Percentiles rank a stretch among this genome's conserved stretches.
These are phyloP conservation scores for Fusarium annulatum DNA, from an alignment of 2,329 filamentous ascomycete species.

Conservation along the genomic window DNA sequence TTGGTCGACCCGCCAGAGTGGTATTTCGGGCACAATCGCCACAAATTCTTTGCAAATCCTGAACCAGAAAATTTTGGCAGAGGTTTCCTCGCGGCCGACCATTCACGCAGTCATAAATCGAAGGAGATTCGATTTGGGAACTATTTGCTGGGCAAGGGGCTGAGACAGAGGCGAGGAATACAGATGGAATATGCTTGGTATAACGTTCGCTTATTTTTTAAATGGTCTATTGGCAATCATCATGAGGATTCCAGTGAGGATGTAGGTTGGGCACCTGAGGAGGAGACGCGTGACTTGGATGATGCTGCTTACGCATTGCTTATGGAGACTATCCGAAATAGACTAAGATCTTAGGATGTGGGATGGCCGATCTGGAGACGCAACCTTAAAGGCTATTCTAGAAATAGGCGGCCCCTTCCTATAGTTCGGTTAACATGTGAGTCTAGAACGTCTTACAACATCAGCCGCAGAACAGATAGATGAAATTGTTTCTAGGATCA, in stretches of 20 bases:
- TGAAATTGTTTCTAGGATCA: too few species aligned
- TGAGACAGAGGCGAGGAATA: accelerated
- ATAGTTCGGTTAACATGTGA: background rate
- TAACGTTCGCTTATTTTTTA: too few species aligned
- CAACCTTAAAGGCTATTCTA: background rate
- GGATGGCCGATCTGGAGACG: background rate
- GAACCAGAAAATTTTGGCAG: accelerated
- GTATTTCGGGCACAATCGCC: background rate
- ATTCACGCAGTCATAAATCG: background rate
- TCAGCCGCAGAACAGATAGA: background rate
- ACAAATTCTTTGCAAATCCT: background rate
- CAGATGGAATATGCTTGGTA: accelerated
- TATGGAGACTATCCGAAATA: background rate
- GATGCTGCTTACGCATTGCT: background rate
- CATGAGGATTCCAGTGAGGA: background rate
- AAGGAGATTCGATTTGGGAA: accelerated
- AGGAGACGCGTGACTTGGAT: background rate
- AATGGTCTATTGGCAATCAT: background rate
- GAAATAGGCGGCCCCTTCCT: background rate
- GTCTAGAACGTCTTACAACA: background rate
- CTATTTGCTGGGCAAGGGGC: accelerated
- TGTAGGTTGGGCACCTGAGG: too few species aligned
- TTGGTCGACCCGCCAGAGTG: background rate
- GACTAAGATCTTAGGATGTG: background rate
- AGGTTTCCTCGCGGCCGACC: too few species aligned